Percentiles rank a stretch among this genome's conserved stretches.
phyloP scores from a whole-genome alignment of 2,329 filamentous ascomycete genomes.

The Xylariales sp. region DNA sequence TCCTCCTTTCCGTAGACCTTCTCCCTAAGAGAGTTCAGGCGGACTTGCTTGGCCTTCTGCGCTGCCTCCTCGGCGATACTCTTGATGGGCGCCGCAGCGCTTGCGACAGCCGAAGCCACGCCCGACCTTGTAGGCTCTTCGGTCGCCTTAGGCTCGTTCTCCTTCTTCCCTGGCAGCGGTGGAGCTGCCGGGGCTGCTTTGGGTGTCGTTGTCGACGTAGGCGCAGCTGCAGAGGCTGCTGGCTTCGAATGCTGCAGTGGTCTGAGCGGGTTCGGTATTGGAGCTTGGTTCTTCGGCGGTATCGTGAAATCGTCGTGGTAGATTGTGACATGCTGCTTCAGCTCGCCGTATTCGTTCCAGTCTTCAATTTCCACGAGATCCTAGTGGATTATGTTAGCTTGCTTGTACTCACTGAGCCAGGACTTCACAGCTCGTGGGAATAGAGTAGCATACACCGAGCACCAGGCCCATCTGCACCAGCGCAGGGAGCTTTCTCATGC shows the following conservation, averaged over 20 bases:
- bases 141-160: constrained; percentile 16
- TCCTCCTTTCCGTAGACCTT: constrained; percentile 43
- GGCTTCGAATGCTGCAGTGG: constrained; percentile 29
- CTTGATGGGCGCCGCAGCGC: constrained; percentile 34
- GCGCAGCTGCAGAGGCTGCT: constrained; percentile 16
- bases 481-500: constrained; percentile 74
- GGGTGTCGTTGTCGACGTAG: constrained; percentile 14
- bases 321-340: constrained; percentile 77
- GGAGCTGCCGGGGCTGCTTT: constrained; percentile 20
- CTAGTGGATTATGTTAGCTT: too few relatives aligned
- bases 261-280: constrained; percentile 35
- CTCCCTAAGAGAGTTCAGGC: constrained; percentile 47
- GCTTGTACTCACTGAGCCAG: too few relatives aligned
- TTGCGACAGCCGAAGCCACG: constrained; percentile 19
- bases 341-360: constrained; percentile 98
- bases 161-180: constrained; percentile 27
- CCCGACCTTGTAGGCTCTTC: constrained; percentile 18
- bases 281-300: constrained; percentile 48
- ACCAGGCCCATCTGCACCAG: constrained; percentile 84
- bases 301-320: constrained; percentile 60
- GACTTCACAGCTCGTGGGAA: background rate
- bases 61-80: constrained; percentile 63
- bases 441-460: constrained; percentile 62
- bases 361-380: constrained; percentile 93
- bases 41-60: constrained; percentile 57